phyloP scores from a whole-genome alignment of 2,329 filamentous ascomycete genomes.

The Ophiostoma piceae region DNA sequence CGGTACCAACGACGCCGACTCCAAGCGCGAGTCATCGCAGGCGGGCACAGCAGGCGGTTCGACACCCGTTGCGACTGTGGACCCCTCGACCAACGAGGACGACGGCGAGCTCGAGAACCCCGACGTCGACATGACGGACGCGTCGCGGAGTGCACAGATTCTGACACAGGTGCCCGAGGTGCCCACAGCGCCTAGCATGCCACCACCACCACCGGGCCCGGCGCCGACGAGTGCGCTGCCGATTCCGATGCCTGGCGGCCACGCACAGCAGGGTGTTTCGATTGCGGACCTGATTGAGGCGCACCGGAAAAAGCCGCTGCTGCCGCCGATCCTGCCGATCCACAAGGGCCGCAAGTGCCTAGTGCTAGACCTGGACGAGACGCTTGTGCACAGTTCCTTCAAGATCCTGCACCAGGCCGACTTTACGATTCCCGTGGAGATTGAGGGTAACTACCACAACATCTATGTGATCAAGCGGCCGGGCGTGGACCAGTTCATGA shows the following conservation, averaged over 20 bases:
- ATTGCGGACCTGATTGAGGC: conserved; percentile 31
- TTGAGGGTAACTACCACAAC: conserved; percentile 98
- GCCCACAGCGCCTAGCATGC: conserved; percentile 25
- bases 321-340: conserved; percentile 75
- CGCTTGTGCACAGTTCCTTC: conserved; percentile 95
- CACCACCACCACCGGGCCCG: conserved; percentile 45
- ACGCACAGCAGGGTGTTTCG: conserved; percentile 35
- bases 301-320: conserved; percentile 58
- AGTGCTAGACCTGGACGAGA: conserved; percentile 93
- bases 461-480: conserved; percentile 99
- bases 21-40: conserved; percentile 39
- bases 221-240: conserved; percentile 34
- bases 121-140: conserved; percentile 59
- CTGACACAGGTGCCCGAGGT: conserved; percentile 37
- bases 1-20: conserved; percentile 37
- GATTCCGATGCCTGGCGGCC: not conserved
- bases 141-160: conserved; percentile 38
- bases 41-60: conserved; percentile 34
- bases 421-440: conserved; percentile 97
- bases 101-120: conserved; percentile 35
- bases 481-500: conserved; percentile 99
- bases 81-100: conserved; percentile 32
- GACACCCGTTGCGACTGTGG: conserved; percentile 40
- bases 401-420: conserved; percentile 99
- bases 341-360: conserved; percentile 87